Conservation (phyloP, 75 land plant genomes). For the Pseudotsuga menziesii region DNA sequence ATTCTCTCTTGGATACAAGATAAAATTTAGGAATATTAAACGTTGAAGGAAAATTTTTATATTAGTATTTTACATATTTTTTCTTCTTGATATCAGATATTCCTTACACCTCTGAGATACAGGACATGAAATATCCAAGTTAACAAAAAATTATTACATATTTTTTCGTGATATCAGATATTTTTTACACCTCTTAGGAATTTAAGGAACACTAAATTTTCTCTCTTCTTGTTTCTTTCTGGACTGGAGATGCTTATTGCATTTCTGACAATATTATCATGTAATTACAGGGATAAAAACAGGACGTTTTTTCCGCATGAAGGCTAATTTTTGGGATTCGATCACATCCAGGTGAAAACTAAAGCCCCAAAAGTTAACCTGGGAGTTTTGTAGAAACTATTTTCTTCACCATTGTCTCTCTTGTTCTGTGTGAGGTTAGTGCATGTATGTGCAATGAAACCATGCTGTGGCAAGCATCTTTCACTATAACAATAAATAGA, state of each 20-base stretch:
- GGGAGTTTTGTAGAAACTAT: background rate
- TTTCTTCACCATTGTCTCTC: background rate
- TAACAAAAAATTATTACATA: too few relatives aligned
- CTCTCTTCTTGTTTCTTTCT: background rate
- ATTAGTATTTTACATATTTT: too few relatives aligned
- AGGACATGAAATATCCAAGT: too few relatives aligned
- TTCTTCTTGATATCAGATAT: too few relatives aligned
- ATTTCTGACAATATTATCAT: background rate
- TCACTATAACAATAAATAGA: background rate
- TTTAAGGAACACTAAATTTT: too few relatives aligned
- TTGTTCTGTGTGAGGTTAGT: background rate
- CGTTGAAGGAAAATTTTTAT: too few relatives aligned
- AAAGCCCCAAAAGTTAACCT: background rate
- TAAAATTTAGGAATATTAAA: too few relatives aligned
- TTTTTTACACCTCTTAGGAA: too few relatives aligned
- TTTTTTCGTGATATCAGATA: too few relatives aligned
- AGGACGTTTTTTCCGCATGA: conserved; percentile 12
- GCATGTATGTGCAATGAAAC: background rate
- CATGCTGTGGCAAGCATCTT: background rate
- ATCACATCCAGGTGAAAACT: conserved; percentile 56
- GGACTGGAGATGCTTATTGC: background rate
- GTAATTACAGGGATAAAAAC: conserved; percentile 1
- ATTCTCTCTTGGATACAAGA: too few relatives aligned
- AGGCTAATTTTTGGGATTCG: conserved; percentile 58
- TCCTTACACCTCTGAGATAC: too few relatives aligned